A percentile compares a stretch with the other conserved stretches of the same genome.
These are phyloP conservation scores for Acephala macrosclerotiorum DNA, from an alignment of 2,329 filamentous ascomycete species.

Conservation along the genomic window DNA sequence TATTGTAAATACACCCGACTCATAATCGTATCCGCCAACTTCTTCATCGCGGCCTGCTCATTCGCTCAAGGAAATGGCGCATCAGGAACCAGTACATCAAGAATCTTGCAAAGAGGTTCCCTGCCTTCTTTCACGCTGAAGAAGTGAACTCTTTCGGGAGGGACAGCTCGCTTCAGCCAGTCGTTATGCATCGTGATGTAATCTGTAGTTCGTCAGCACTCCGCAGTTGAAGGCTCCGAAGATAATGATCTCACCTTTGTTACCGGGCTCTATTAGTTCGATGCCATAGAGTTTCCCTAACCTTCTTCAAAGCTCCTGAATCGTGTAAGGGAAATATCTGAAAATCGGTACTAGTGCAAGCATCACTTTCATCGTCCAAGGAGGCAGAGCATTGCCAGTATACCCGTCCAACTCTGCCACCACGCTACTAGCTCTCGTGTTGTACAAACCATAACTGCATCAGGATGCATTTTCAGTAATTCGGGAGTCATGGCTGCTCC, in stretches of 20 bases:
- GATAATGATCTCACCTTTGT: not conserved
- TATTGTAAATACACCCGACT: not conserved
- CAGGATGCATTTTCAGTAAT: constrained; percentile 40
- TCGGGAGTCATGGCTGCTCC: constrained; percentile 39
- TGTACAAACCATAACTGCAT: constrained; percentile 43
- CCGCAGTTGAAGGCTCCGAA: not conserved
- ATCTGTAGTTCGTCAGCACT: not conserved
- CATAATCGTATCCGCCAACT: not conserved
- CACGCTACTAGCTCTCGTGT: constrained; percentile 40
- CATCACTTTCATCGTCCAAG: constrained; percentile 11
- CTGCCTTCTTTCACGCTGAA: constrained; percentile 41
- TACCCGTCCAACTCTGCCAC: constrained; percentile 38
- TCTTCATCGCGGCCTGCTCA: constrained; percentile 30
- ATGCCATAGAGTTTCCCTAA: not conserved
- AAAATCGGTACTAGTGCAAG: not conserved
- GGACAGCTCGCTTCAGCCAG: constrained; percentile 26
- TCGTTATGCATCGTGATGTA: constrained; percentile 21
- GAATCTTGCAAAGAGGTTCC: constrained; percentile 45
- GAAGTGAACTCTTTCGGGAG: constrained; percentile 24
- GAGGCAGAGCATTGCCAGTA: not conserved
- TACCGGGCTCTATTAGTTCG: not conserved
- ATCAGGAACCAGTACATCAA: constrained; percentile 43
- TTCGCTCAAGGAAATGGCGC: constrained; percentile 44
- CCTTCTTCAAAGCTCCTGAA: not conserved
- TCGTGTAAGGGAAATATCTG: not conserved